phyloP scores from a whole-genome alignment of 2,329 filamentous ascomycete species.

The Rhexocercosporidium sp. region DNA sequence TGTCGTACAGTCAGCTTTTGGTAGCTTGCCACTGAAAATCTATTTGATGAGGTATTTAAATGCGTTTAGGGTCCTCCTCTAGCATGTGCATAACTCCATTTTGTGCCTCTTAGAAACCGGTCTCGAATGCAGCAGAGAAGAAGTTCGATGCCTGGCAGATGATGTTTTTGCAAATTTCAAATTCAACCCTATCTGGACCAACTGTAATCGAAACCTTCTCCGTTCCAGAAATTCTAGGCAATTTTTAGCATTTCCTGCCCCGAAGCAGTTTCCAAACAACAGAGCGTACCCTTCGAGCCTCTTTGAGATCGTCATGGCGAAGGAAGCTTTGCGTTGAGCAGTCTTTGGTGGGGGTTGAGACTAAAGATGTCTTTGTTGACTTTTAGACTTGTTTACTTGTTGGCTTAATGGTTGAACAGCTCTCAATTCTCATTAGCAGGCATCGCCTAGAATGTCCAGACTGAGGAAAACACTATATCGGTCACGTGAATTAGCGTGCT shows the following conservation, averaged over 20 bases:
- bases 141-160: neutral
- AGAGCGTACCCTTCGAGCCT: neutral
- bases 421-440: neutral
- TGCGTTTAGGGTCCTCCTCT: neutral
- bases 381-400: neutral
- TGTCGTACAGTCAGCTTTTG: neutral
- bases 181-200: neutral
- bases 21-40: neutral
- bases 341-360: neutral
- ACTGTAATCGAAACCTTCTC: neutral
- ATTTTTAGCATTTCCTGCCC: neutral
- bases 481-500: neutral
- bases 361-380: neutral
- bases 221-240: neutral
- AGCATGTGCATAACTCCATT: neutral
- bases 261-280: too few relatives aligned
- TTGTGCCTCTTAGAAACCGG: neutral
- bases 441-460: neutral
- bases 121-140: conserved; percentile 2
- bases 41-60: neutral
- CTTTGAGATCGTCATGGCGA: neutral
- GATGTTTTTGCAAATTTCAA: neutral
- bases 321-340: neutral
- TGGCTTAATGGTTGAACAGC: neutral
- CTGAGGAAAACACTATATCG: neutral